Conservation (phyloP, 2,329 filamentous ascomycete species). For the Stagonosporopsis rhizophila region DNA sequence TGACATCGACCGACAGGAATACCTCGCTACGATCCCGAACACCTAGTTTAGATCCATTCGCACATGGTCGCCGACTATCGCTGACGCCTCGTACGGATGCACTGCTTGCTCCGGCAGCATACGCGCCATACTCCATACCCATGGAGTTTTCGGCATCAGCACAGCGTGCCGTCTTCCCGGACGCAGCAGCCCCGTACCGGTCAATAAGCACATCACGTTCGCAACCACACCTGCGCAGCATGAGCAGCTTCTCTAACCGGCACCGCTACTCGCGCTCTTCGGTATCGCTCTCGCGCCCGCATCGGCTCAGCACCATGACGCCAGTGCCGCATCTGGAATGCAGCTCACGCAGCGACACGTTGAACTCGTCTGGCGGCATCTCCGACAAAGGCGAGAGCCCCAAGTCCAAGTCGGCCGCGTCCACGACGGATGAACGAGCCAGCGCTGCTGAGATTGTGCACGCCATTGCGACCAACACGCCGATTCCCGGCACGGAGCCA, state of each 20-base stretch:
- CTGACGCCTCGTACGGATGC: constrained; percentile 25
- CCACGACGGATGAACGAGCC: constrained; percentile 22
- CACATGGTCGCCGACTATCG: constrained; percentile 5
- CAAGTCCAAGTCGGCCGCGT: constrained; percentile 10
- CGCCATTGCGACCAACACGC: constrained; percentile 31
- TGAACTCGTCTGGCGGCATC: constrained; percentile 10
- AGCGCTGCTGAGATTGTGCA: constrained; percentile 31
- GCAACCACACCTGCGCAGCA: constrained; percentile 25
- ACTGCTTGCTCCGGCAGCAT: constrained; percentile 24
- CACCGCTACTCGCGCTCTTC: constrained; percentile 37
- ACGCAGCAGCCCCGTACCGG: constrained; percentile 24
- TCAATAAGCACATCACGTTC: constrained; percentile 29
- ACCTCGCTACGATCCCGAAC: constrained; percentile 24
- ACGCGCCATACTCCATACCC: constrained; percentile 34
- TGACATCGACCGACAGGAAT: constrained; percentile 18
- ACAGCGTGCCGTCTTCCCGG: constrained; percentile 44
- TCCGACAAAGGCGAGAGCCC: constrained; percentile 8
- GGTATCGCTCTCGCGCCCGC: constrained; percentile 40
- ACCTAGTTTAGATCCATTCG: constrained; percentile 23
- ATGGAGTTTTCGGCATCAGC: constrained; percentile 42
- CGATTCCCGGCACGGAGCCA: constrained; percentile 23
- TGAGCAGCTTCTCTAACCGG: constrained; percentile 27
- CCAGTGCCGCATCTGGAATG: constrained; percentile 27
- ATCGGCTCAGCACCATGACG: constrained; percentile 36
- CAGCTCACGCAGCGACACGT: constrained; percentile 31